These are phyloP conservation scores for Gentiana straminea DNA, from an alignment of 257 asterid species.

Conservation along the genomic window DNA sequence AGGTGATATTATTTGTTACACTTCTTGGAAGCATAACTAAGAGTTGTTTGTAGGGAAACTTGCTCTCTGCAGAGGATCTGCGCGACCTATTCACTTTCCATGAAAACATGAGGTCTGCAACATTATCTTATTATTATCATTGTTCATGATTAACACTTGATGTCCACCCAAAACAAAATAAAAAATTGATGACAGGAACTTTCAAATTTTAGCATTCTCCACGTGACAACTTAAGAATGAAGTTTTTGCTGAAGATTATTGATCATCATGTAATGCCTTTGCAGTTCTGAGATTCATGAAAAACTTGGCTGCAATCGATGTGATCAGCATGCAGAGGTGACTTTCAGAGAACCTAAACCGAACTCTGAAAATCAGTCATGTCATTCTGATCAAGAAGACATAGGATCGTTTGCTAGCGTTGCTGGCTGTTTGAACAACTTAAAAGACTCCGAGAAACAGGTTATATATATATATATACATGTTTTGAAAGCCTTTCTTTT, in stretches of 20 bases:
- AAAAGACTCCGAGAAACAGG: constrained; percentile 79
- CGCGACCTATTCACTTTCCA: constrained; percentile 85
- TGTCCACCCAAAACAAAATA: neutral
- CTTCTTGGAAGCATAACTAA: constrained; percentile 14
- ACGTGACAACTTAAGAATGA: too few species aligned
- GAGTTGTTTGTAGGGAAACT: constrained; percentile 54
- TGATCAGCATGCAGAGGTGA: constrained; percentile 25
- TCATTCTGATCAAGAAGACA: constrained; percentile 58
- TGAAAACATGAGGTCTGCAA: constrained; percentile 54
- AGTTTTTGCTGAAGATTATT: too few species aligned
- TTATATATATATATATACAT: constrained; percentile 13
- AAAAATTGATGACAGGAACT: neutral
- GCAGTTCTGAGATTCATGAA: constrained; percentile 92
- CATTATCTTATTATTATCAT: too few species aligned
- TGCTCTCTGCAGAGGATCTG: constrained; percentile 81
- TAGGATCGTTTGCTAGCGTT: constrained; percentile 83
- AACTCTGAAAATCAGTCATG: constrained; percentile 15
- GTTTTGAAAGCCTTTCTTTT: constrained; percentile 1
- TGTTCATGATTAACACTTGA: neutral
- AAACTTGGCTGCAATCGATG: constrained; percentile 82
- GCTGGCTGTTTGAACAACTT: constrained; percentile 62
- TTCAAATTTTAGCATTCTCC: too few species aligned
- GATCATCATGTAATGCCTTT: constrained; percentile 4
- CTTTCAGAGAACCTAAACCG: constrained; percentile 20
- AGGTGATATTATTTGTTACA: constrained; percentile 1